Percentiles rank a stretch among this genome's conserved stretches.
These are phyloP conservation scores for Sarocladiaceae sp. DNA, from an alignment of 2,329 filamentous ascomycete species.

Conservation along the genomic window DNA sequence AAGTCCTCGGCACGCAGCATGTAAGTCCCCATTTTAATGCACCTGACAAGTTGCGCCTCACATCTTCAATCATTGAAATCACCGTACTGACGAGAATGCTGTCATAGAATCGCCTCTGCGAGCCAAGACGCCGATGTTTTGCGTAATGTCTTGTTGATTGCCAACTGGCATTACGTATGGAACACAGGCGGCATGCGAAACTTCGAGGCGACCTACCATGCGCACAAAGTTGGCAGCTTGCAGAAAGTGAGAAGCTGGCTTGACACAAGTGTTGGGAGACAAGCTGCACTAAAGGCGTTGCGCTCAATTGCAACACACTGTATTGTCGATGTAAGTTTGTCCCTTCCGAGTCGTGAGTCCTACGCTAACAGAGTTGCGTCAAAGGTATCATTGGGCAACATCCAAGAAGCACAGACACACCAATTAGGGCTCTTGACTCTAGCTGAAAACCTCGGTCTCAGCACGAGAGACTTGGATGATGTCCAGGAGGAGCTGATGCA, in stretches of 20 bases:
- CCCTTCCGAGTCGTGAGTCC: neutral
- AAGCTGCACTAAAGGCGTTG: neutral
- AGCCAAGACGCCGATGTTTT: constrained; percentile 1
- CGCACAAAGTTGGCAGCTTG: neutral
- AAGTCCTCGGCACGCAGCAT: neutral
- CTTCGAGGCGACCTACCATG: neutral
- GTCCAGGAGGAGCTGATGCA: neutral
- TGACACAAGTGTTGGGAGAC: neutral
- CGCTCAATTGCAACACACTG: constrained; percentile 1
- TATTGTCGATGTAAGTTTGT: constrained; percentile 1
- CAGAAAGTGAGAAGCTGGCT: neutral
- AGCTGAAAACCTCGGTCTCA: neutral
- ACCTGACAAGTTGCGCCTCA: too few relatives aligned
- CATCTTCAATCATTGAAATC: too few relatives aligned
- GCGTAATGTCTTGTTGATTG: neutral
- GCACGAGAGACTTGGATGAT: neutral
- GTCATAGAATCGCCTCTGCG: neutral
- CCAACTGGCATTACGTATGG: neutral
- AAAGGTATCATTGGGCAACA: neutral
- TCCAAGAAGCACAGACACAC: neutral
- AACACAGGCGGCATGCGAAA: neutral
- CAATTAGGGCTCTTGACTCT: neutral
- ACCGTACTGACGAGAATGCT: too few relatives aligned
- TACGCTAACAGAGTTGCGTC: too few relatives aligned
- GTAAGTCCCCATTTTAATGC: neutral